Conservation (phyloP, 768 basidiomycete species). For the Galerina marginata region DNA sequence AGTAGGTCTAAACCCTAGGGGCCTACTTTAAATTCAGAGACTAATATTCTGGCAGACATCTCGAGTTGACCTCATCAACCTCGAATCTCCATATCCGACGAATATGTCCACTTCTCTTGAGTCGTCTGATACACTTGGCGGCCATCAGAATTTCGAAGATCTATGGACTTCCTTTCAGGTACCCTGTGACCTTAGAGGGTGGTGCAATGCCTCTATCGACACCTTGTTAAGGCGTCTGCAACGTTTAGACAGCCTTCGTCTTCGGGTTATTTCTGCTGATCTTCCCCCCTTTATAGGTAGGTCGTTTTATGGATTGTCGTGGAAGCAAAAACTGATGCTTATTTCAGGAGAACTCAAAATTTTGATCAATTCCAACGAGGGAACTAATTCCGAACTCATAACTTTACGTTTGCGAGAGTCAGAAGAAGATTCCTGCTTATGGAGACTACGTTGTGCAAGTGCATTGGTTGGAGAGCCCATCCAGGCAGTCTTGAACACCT, state of each 20-base stretch:
- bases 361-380: slow-evolving; percentile 39
- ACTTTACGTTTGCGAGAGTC: slow-evolving; percentile 63
- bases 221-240: slow-evolving; percentile 60
- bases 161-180: slow-evolving; percentile 61
- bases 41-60: slow-evolving; percentile 28
- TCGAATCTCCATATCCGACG: slow-evolving; percentile 72
- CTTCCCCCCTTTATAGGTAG: slow-evolving; percentile 65
- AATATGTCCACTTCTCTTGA: slow-evolving; percentile 41
- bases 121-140: slow-evolving; percentile 5
- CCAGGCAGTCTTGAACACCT: slow-evolving; percentile 18
- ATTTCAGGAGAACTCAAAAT: slow-evolving; percentile 70
- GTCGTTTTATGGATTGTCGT: slow-evolving; percentile 19
- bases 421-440: slow-evolving; percentile 75
- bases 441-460: slow-evolving; percentile 67
- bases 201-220: slow-evolving; percentile 67
- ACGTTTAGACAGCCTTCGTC: slow-evolving; percentile 41
- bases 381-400: slow-evolving; percentile 27
- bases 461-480: slow-evolving; percentile 33
- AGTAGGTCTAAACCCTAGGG: not conserved
- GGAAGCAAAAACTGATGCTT: slow-evolving; percentile 19
- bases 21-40: not conserved
- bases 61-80: slow-evolving; percentile 67
- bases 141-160: slow-evolving; percentile 49
- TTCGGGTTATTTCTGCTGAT: slow-evolving; percentile 60
- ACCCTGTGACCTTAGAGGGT: slow-evolving; percentile 58